Base-by-base conservation (phyloP, 139 green algal species). In the Auxenochlorella pyrenoidosa region DNA sequence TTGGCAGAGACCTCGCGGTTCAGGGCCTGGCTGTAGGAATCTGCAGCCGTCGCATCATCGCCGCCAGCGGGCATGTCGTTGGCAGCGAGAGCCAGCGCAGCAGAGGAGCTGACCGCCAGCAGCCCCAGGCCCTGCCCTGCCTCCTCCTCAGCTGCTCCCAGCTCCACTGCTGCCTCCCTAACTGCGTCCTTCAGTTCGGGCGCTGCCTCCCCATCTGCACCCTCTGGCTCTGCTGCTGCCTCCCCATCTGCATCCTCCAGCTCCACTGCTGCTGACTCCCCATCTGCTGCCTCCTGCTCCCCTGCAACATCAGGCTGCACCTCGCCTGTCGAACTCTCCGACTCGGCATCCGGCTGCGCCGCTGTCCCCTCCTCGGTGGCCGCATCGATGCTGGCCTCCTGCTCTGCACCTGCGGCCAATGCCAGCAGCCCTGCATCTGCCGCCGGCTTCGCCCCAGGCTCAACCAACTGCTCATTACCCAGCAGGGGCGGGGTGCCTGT, bases 1-100 rank as follows among this genome's bases (percentile, higher is more conserved):
- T 76, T 76, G 38, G 63, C 80, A 34, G 59, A 76, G 21, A 85
- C 40, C 63, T 85, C 80, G 26, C 38, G 80, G 60, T 85, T 43
- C 12, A 85, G 44, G 6, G 47, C 26, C 80, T 77, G 80, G 80
- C 80, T 76, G 63, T 65, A 65, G 63, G 34, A 30, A 18, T 85
- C 78, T 38, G 47, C 22, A 47, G 66, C 66, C 13, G 66, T 12
- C 12, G 32, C 70, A 38, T 76, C 70, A 5, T 38, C 70, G 70
- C 70, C 19, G 66, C 36, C 70, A 76, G 10, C 15, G 12, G 36
- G n/a, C 70, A 47, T 34, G 70, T 30, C 70, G 22, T n/a, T 22
- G 38, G 24, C 16, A 28, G 30, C 32, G 30, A 73, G 66, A 12
- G 63, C 63, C 66, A 40, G 66, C 32, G 30, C 30, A 40, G 30